Percentiles rank a stretch among this genome's conserved stretches.
Conservation (phyloP, 257 asterid species). For the Scutellaria minor region DNA sequence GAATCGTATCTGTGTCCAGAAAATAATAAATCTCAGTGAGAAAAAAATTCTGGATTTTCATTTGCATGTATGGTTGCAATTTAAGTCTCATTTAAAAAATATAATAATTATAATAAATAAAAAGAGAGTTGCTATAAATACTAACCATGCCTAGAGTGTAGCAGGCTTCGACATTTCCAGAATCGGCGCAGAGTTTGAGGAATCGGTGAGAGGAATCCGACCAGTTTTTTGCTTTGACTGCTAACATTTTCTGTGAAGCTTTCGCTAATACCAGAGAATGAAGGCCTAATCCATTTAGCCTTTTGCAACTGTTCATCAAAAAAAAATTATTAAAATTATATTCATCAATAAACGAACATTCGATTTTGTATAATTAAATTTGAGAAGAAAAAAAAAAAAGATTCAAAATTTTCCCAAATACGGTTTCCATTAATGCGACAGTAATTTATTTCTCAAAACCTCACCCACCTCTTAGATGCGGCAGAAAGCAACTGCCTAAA, state of each 20-base stretch:
- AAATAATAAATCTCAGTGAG: conserved; percentile 20
- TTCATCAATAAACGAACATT: background rate
- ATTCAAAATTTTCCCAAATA: background rate
- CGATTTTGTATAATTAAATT: background rate
- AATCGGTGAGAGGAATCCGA: conserved; percentile 80
- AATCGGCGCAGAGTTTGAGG: conserved; percentile 83
- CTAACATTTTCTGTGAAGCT: conserved; percentile 63
- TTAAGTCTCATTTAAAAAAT: background rate
- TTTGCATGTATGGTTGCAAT: conserved; percentile 19
- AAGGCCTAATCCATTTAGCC: conserved; percentile 71
- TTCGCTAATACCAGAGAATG: conserved; percentile 70
- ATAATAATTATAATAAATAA: background rate
- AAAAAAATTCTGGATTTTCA: conserved; percentile 1
- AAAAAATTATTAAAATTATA: background rate
- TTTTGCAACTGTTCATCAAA: conserved; percentile 74
- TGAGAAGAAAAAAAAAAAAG: background rate
- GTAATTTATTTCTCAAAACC: background rate
- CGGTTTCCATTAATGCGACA: conserved; percentile 22
- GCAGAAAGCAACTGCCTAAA: conserved; percentile 3
- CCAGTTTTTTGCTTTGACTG: conserved; percentile 74
- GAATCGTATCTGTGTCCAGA: conserved; percentile 74
- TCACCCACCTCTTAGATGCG: background rate
- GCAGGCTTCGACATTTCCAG: conserved; percentile 88
- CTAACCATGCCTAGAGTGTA: conserved; percentile 92
- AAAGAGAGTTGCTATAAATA: conserved; percentile 1